Evolutionary conservation across 2,329 filamentous ascomycete genomes (phyloP).

Genomic region (Cladosporium sp.): DNA sequence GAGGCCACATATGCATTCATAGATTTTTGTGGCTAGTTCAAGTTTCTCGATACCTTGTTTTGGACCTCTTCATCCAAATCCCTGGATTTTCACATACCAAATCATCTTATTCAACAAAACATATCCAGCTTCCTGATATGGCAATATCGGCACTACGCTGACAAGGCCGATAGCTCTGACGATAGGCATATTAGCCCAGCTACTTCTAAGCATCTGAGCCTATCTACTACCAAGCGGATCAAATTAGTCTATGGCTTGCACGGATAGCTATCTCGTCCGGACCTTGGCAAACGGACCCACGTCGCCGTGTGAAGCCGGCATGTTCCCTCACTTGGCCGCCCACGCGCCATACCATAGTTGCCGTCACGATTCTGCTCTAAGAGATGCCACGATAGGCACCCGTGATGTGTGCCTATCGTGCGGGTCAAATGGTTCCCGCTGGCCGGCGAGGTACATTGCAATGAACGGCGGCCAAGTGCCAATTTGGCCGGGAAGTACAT

Average conservation of each 20-base stretch:
- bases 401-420: neutral
- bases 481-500: neutral
- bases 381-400: neutral
- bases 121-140: neutral
- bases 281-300: neutral
- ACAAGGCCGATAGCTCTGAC: neutral
- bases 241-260: neutral
- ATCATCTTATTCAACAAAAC: neutral
- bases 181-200: neutral
- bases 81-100: no score
- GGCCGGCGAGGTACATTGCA: neutral
- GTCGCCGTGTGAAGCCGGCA: neutral
- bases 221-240: neutral
- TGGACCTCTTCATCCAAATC: no score
- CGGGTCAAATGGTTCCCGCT: neutral
- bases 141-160: neutral
- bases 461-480: neutral
- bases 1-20: no score
- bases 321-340: neutral
- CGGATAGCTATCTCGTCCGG: neutral
- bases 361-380: neutral
- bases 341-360: neutral
- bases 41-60: no score
- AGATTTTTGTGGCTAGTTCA: no score
- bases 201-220: neutral